Conservation (phyloP, 2,329 filamentous ascomycete species). For the Cryoendolithus antarcticus region DNA sequence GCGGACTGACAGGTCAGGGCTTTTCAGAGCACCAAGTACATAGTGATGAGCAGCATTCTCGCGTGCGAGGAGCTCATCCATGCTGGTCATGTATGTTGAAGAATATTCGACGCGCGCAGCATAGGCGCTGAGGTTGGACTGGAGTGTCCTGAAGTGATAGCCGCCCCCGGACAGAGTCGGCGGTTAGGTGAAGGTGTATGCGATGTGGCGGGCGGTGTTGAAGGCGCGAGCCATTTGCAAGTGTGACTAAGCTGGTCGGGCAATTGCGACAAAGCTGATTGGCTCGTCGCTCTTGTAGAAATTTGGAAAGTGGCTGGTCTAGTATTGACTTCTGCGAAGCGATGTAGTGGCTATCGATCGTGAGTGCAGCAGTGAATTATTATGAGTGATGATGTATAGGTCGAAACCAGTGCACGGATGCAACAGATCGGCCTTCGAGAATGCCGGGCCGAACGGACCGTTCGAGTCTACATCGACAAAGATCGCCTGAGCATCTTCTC, state of each 20-base stretch:
- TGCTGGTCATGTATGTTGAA: conserved; percentile 11
- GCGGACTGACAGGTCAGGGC: conserved; percentile 12
- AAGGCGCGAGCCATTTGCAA: conserved; percentile 43
- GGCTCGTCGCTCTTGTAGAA: too few relatives aligned
- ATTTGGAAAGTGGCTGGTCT: too few relatives aligned
- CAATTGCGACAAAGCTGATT: too few relatives aligned
- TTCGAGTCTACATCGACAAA: too few relatives aligned
- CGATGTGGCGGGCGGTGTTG: conserved; percentile 33
- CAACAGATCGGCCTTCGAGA: too few relatives aligned
- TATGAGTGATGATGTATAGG: too few relatives aligned
- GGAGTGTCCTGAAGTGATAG: conserved; percentile 10
- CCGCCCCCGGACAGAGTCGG: conserved; percentile 40
- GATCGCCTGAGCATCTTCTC: neutral
- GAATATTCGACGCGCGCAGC: conserved; percentile 10
- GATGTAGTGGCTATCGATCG: too few relatives aligned
- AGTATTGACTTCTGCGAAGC: too few relatives aligned
- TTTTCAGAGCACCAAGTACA: conserved; percentile 16
- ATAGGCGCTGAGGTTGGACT: conserved; percentile 11
- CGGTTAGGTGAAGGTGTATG: conserved; percentile 47
- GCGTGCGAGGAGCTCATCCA: conserved; percentile 20
- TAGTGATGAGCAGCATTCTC: conserved; percentile 18
- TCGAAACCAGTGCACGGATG: too few relatives aligned
- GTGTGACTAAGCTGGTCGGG: too few relatives aligned
- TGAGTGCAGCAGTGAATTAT: too few relatives aligned
- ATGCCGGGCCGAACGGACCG: too few relatives aligned